Base-by-base conservation (phyloP, 1,284 basidiomycete species). In the Hymenochaete sp. region DNA sequence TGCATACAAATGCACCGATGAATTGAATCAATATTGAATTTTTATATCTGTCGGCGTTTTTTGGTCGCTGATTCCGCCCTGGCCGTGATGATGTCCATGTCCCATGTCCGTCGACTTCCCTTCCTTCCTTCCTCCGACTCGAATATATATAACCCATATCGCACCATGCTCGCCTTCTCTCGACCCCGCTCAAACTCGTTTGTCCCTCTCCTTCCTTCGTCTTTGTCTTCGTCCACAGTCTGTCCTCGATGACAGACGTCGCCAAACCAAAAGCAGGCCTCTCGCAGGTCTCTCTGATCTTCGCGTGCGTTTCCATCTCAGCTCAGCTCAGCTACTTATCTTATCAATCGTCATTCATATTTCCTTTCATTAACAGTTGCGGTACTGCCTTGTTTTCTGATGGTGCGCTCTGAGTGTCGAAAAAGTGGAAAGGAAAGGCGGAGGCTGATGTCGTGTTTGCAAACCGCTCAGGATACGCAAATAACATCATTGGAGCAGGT, bases 361-460 rank as follows among this genome's bases (percentile, higher is more conserved):
- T n/a, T n/a, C n/a, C n/a, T n/a, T n/a, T n/a, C n/a, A n/a, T 32
- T 28, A 36, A 3, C 52, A 86, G 82, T 13, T 85, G 82, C 57
- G 88, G 89, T 54, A 89, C 88, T 3, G 87, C 87, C 35, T 68
- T 91, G 44, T 90, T 92, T 67, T 87, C 84, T 28, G 89, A 93
- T 62, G 88, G 86, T 82, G 66, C n/a, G 45, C 21, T 35, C 10
- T 14, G 28, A 31, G 14, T 31, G 28, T 14, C n/a, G n/a, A 24
- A 40, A 28, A 8, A 32, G 36, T 32, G n/a, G 19, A 18, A 18
- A 28, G 3, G 11, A 31, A 22, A 26, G 31, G 36, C 24, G 7
- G 33, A 21, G 5, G 38, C 16, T 41, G 54, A 4, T 33, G n/a
- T 14, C 36, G 46, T 27, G 38, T 53, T 6, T 16, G 21, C 13